Percentiles rank a stretch among this genome's conserved stretches.
phyloP scores from a whole-genome alignment of 768 basidiomycete species.

The Hirschioporus abietinus region DNA sequence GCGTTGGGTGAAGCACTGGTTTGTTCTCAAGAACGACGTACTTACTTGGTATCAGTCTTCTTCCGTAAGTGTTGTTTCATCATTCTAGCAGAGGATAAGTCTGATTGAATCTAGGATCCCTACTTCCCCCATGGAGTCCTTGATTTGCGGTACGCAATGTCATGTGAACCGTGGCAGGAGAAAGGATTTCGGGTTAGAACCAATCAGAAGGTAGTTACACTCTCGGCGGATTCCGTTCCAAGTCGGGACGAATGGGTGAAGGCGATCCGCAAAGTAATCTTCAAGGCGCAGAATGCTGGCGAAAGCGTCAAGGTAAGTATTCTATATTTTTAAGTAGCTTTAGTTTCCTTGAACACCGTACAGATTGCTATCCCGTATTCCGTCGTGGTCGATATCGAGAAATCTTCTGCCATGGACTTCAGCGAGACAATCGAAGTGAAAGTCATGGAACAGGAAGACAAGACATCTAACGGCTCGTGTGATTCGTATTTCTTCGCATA shows the following conservation, averaged over 20 bases:
- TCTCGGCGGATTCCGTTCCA: slow-evolving; percentile 75
- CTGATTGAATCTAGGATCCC: slow-evolving; percentile 60
- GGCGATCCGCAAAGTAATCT: slow-evolving; percentile 87
- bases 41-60: slow-evolving; percentile 96
- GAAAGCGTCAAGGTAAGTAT: slow-evolving; percentile 81
- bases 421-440: slow-evolving; percentile 95
- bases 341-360: not conserved
- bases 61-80: slow-evolving; percentile 46
- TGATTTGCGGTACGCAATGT: slow-evolving; percentile 89
- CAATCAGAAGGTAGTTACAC: slow-evolving; percentile 65
- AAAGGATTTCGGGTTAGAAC: slow-evolving; percentile 81
- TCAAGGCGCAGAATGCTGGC: slow-evolving; percentile 94
- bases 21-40: slow-evolving; percentile 91
- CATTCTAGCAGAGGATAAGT: slow-evolving; percentile 5
- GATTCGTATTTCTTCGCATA: slow-evolving; percentile 96
- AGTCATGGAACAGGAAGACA: slow-evolving; percentile 65
- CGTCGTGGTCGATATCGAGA: slow-evolving; percentile 82
- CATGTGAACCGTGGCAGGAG: slow-evolving; percentile 77
- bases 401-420: slow-evolving; percentile 86
- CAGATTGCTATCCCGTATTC: slow-evolving; percentile 94
- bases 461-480: slow-evolving; percentile 57
- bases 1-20: slow-evolving; percentile 94
- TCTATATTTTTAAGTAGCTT: not conserved
- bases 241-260: slow-evolving; percentile 96
- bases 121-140: slow-evolving; percentile 97